Percentiles rank a stretch among this genome's conserved stretches.
Evolutionary conservation across 306 rosid genomes (phyloP).

Genomic region (Adenanthera pavonina): DNA sequence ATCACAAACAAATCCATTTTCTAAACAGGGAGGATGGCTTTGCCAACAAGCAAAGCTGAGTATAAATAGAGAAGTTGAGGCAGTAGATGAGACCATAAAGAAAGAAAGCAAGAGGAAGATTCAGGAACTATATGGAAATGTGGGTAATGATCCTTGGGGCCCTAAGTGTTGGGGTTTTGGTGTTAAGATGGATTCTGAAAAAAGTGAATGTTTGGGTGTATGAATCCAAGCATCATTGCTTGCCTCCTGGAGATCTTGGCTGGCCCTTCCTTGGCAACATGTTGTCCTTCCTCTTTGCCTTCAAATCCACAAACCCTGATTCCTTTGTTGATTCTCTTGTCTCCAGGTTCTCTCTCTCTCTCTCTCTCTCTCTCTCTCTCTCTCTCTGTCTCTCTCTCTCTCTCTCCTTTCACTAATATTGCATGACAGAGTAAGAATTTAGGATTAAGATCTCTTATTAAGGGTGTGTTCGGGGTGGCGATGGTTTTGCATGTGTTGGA

Average conservation of each 20-base stretch:
- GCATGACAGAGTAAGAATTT: too few relatives aligned
- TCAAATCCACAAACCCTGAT: conserved; percentile 73
- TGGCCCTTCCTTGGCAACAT: conserved; percentile 84
- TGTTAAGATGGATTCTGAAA: conserved; percentile 45
- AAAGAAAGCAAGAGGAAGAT: too few relatives aligned
- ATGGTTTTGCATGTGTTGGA: too few relatives aligned
- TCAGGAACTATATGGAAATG: not conserved
- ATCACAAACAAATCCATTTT: too few relatives aligned
- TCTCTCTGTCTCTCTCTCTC: conserved; percentile 4
- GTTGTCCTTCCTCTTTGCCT: conserved; percentile 85
- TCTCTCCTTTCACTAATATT: too few relatives aligned
- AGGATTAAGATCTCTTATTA: too few relatives aligned
- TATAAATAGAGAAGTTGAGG: too few relatives aligned
- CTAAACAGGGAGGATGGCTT: too few relatives aligned
- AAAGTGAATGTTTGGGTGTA: conserved; percentile 59
- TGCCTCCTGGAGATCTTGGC: conserved; percentile 86
- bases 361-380: too few relatives aligned
- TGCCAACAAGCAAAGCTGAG: too few relatives aligned
- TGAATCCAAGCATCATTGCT: conserved; percentile 53
- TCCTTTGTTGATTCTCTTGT: conserved; percentile 56
- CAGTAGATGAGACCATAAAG: too few relatives aligned
- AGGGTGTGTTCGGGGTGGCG: too few relatives aligned
- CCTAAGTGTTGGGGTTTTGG: conserved; percentile 21
- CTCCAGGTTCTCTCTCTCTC: not conserved
- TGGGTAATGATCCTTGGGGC: conserved; percentile 14